Base-by-base conservation (phyloP, 345 rosid species). In the Clausena lansium region DNA sequence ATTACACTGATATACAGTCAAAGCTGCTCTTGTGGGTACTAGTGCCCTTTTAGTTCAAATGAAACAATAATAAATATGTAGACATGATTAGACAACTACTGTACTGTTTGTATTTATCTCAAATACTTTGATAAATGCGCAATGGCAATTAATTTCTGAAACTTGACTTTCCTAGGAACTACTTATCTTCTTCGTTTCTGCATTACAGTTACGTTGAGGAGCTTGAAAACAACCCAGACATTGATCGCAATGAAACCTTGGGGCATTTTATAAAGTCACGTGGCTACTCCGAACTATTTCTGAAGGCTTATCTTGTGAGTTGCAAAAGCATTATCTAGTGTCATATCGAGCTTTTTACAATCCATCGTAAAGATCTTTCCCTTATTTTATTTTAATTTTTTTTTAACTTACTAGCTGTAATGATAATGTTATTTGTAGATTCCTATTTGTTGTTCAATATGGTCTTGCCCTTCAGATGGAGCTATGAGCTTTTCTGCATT, bases 391-490 rank as follows among this genome's bases (percentile, higher is more conserved):
- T 30, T 30, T 30, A 30, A 1, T 30, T 30, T 30, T 30, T 30
- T 36, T 60, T 24, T 33, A 33, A 35, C 27, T 71, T 52, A 17
- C 10, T 79, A 47, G 50, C 35, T 59, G 13, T 13, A 62, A 50
- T 32, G 39, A 47, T 55, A 20, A 24, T 76, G 61, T 69, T 2
- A 38, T 38, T 39, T 76, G 2, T 67, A 95, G 98, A 87, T 95
- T 33, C 98, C 98, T 0, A 81, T 95, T 63, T 88, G 95, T 80
- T 93, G 97, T 75, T 95, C 95, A 6, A 88, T 45, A 75, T 95
- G 94, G 98, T 90, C 98, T n/a, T 91, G 93, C 78, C 84, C 94
- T 67, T 80, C 91, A 22, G 92, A 95, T 57, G 87, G 90, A 81
- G 92, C 93, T 25, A 82, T 86, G 89, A 88, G 79, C 78, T 90